phyloP scores from a whole-genome alignment of 352 stramenopile species.

The Pseudoperonospora humuli region DNA sequence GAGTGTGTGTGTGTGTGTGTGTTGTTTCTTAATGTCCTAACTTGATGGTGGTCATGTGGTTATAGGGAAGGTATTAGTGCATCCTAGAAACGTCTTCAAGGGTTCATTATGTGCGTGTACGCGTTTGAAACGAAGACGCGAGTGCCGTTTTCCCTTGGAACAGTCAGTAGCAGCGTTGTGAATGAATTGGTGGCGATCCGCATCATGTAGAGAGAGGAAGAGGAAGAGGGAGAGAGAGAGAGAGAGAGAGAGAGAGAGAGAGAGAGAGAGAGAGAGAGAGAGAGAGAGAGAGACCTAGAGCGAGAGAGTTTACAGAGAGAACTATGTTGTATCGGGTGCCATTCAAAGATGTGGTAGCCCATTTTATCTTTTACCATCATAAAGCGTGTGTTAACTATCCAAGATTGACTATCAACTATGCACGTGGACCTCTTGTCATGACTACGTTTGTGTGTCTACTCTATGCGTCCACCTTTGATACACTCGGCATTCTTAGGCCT shows the following conservation, averaged over 20 bases:
- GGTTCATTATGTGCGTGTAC: conserved; percentile 23
- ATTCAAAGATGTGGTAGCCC: conserved; percentile 7
- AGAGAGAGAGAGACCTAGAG: conserved; percentile 34
- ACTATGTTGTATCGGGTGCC: conserved; percentile 26
- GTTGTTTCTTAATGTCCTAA: conserved; percentile 7
- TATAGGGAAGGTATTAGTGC: conserved; percentile 67
- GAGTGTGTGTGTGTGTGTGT: conserved; percentile 1
- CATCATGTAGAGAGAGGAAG: too few species aligned
- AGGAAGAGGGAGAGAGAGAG: too few species aligned
- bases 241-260: too few species aligned
- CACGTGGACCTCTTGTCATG: too few species aligned
- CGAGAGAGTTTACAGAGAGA: conserved; percentile 21
- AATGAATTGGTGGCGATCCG: conserved; percentile 17
- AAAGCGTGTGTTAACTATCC: too few species aligned
- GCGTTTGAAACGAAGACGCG: conserved; percentile 14
- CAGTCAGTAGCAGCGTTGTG: conserved; percentile 5
- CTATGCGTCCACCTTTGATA: too few species aligned
- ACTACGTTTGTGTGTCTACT: too few species aligned
- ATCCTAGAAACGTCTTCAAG: conserved; percentile 36
- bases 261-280: too few species aligned
- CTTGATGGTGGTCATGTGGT: conserved; percentile 12
- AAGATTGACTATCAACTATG: too few species aligned
- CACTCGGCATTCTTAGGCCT: too few species aligned
- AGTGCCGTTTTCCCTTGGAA: conserved; percentile 1
- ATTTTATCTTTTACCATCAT: conserved; percentile 18